Percentiles rank a stretch among this genome's conserved stretches.
These are phyloP conservation scores for Mentha longifolia DNA, from an alignment of 257 asterid species.

Conservation along the genomic window DNA sequence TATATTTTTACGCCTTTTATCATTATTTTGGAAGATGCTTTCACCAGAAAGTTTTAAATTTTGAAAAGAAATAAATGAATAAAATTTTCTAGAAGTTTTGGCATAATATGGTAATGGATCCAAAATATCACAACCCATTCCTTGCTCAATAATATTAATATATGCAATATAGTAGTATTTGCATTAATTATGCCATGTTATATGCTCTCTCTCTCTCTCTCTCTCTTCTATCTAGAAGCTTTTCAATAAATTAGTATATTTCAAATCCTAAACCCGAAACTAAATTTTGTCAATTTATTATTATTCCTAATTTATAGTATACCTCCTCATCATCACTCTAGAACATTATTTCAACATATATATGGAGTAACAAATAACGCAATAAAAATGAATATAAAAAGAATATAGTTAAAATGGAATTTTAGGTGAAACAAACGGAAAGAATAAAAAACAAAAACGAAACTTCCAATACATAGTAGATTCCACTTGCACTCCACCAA, in stretches of 20 bases:
- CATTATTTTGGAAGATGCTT: background rate
- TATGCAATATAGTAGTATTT: background rate
- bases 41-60: background rate
- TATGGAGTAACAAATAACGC: too few relatives aligned
- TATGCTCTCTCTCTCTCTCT: background rate
- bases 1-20: background rate
- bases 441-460: background rate
- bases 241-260: background rate
- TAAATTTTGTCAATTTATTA: background rate
- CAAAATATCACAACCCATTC: background rate
- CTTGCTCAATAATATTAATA: background rate
- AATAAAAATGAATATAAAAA: too few relatives aligned
- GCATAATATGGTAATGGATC: background rate
- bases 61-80: background rate
- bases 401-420: background rate
- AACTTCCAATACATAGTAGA: background rate
- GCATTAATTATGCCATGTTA: conserved; percentile 1
- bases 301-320: background rate
- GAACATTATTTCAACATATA: background rate
- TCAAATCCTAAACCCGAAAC: background rate
- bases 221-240: background rate
- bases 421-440: background rate
- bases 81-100: conserved; percentile 7
- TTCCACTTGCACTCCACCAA: background rate
- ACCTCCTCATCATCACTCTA: background rate